A percentile compares a stretch with the other conserved stretches of the same genome.
phyloP scores from a whole-genome alignment of 192 early-diverging fungal species.

The Coemansia sp. region DNA sequence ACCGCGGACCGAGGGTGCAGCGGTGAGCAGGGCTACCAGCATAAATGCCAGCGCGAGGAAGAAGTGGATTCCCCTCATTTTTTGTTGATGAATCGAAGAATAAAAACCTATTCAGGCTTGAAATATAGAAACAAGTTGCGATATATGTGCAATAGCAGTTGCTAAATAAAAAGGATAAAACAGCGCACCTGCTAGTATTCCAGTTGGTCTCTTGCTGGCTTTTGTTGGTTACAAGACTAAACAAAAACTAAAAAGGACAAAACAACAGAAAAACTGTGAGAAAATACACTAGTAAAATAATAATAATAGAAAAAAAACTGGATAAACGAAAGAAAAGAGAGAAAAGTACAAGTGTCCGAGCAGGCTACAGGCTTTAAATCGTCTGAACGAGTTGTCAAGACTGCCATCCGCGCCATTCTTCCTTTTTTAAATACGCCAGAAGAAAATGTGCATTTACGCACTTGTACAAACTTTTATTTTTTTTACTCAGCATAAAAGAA shows the following conservation, averaged over 20 bases:
- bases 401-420: background rate
- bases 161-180: background rate
- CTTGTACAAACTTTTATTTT: conserved; percentile 6
- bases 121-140: background rate
- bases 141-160: too few species aligned
- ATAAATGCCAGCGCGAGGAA: conserved; percentile 50
- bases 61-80: conserved; percentile 47
- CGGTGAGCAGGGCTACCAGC: conserved; percentile 45
- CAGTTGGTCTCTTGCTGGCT: too few species aligned
- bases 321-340: conserved; percentile 6
- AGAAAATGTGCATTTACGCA: conserved; percentile 1
- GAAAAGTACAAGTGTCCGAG: background rate
- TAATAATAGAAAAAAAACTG: conserved; percentile 13
- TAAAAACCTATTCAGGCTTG: background rate
- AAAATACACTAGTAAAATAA: conserved; percentile 8
- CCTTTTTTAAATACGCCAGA: conserved; percentile 23
- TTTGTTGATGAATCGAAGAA: conserved; percentile 4
- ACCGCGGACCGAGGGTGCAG: conserved; percentile 39
- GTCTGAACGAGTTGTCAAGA: background rate
- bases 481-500: conserved; percentile 9
- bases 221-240: too few species aligned
- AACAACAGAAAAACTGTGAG: background rate
- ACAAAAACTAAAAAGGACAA: background rate
- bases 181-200: too few species aligned
- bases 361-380: background rate